These are phyloP conservation scores for Sporothrix schenckii DNA, from an alignment of 2,329 filamentous ascomycete species.

Conservation along the genomic window DNA sequence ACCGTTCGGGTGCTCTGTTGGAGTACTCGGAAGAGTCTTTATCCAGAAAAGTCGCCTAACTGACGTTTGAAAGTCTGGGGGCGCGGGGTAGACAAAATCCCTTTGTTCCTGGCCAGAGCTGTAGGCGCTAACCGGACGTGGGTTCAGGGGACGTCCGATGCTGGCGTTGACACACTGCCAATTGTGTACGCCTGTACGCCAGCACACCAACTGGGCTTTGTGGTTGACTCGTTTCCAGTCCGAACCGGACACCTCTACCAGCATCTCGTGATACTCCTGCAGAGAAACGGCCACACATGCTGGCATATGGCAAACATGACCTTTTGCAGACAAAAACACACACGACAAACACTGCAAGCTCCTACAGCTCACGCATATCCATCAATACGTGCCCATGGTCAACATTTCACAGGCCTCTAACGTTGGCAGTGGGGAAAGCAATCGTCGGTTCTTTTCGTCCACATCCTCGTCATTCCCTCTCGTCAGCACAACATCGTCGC, in stretches of 20 bases:
- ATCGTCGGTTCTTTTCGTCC: not conserved
- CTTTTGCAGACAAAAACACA: no score
- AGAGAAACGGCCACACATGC: no score
- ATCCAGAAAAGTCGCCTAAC: not conserved
- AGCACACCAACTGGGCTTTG: no score
- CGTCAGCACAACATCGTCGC: not conserved
- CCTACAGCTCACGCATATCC: not conserved
- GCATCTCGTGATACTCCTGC: no score
- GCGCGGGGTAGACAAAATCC: not conserved
- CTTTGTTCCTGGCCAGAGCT: no score
- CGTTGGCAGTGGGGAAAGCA: not conserved
- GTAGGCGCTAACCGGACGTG: no score
- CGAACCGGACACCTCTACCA: no score
- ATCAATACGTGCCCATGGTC: not conserved
- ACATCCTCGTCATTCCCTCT: not conserved
- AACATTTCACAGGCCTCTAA: not conserved
- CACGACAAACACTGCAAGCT: no score
- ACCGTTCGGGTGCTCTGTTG: not conserved
- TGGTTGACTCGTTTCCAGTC: no score
- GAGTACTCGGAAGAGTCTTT: constrained; percentile 15
- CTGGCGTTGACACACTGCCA: not conserved
- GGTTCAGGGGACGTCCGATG: not conserved
- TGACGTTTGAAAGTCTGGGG: not conserved
- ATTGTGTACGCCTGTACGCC: not conserved
- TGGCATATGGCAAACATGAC: no score